These are phyloP conservation scores for Ceratocystis diversiconidia DNA, from an alignment of 2,329 filamentous ascomycete genomes.

Conservation along the genomic window DNA sequence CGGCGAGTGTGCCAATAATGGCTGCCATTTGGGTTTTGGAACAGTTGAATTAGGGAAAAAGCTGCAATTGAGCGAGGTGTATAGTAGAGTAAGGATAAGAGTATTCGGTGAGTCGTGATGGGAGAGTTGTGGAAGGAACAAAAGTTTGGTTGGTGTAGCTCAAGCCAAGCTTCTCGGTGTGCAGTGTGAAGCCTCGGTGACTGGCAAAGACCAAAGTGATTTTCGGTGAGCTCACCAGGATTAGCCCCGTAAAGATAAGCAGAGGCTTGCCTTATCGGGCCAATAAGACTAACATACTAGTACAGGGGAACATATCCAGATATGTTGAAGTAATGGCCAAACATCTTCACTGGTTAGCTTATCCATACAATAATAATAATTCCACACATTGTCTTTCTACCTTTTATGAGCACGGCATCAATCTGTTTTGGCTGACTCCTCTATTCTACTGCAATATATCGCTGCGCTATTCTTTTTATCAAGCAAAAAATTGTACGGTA, in stretches of 20 bases:
- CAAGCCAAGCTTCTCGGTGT: not conserved
- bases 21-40: not conserved
- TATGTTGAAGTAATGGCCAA: not conserved
- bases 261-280: not conserved
- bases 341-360: not conserved
- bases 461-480: not conserved
- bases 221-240: not conserved
- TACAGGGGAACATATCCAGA: not conserved
- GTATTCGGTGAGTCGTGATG: not conserved
- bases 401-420: not conserved
- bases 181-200: not conserved
- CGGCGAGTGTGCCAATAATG: not conserved
- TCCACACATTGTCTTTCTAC: not conserved
- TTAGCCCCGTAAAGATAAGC: not conserved
- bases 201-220: not conserved
- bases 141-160: not conserved
- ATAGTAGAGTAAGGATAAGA: no score
- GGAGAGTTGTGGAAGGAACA: not conserved
- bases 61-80: not conserved
- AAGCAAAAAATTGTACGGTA: not conserved
- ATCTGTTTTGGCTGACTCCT: not conserved
- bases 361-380: not conserved
- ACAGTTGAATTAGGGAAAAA: not conserved
- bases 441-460: not conserved
- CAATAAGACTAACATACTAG: not conserved